Evolutionary conservation across 768 basidiomycete genomes (phyloP).

Genomic region (Lactifluus pinguis): DNA sequence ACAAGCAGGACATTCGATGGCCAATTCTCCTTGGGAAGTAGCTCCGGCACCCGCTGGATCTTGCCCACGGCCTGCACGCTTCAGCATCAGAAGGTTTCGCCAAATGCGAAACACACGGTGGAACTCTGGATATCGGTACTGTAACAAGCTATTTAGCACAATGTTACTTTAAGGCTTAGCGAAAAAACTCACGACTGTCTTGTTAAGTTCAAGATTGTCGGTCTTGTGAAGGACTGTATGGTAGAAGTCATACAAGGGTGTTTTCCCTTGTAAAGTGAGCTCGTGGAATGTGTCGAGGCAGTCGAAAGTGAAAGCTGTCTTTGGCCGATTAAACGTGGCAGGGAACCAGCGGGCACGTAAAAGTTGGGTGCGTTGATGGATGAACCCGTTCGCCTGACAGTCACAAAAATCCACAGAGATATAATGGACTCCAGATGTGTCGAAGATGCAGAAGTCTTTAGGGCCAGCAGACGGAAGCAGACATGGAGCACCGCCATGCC

Average conservation of each 20-base stretch:
- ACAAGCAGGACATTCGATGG: too few species aligned
- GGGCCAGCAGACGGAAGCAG: background rate
- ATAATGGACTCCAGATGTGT: background rate
- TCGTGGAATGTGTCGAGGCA: too few species aligned
- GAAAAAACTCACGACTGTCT: background rate
- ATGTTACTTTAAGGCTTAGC: too few species aligned
- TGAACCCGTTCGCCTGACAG: background rate
- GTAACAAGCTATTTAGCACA: background rate
- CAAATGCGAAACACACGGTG: background rate
- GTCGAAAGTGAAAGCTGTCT: background rate
- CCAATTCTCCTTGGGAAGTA: background rate
- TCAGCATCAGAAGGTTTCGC: background rate
- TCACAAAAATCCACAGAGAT: background rate
- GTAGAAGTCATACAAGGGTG: constrained; percentile 4
- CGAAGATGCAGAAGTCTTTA: background rate
- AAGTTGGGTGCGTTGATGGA: background rate
- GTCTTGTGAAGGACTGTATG: background rate
- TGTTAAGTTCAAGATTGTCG: background rate
- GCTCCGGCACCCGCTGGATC: constrained; percentile 2
- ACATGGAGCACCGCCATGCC: too few species aligned
- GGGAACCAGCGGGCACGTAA: constrained; percentile 6
- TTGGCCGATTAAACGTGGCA: background rate
- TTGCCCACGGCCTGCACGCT: background rate
- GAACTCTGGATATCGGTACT: constrained; percentile 1
- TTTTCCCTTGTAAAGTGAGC: background rate